Base-by-base conservation (phyloP, 2,329 filamentous ascomycete genomes). In the Coniosporium tulheliwenetii region DNA sequence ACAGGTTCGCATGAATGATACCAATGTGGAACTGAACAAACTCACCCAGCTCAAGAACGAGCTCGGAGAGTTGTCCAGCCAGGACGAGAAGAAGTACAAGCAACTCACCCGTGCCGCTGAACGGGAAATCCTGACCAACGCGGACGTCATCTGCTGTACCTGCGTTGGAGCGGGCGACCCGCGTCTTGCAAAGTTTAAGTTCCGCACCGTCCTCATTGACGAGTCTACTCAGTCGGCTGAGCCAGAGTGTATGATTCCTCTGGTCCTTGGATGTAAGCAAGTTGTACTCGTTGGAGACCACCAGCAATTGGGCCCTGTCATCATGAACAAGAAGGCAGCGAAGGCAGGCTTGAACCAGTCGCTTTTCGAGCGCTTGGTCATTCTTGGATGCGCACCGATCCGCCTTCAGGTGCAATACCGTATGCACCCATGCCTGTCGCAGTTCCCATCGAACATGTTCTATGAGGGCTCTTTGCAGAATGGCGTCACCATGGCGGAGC, bases 261-360 rank as follows among this genome's bases (percentile, higher is more conserved):
- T 98, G 34, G 89, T 98, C 30, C 72, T 98, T 15, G 91, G 91
- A 39, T 98, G 91, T 70, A 98, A 98, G 66, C 91, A 98, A 61
- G 86, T 95, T 39, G 91, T 98, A n/a, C 74, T 98, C 31, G 91
- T 98, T 35, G 91, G 91, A 56, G 91, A 98, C 56, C 91, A 98
- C 63, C 93, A 96, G 62, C 91, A 98, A 60, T 76, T 98, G 48
- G 91, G 91, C 0, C 91, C 91, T 1, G 91, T 98, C 52, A 96
- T 98, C 57, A 98, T 98, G 89, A 98, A 98, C 72, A 98, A 98
- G 73, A 96, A 96, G 64, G 91, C 91, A 10, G 91, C 91, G 45
- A 96, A 96, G 64, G 91, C 91, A 41, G 91, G 91, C 45, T 71
- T 98, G 12, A 95, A 96, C 63, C 91, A 96, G 61, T 96, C 89